Percentiles rank a stretch among this genome's conserved stretches.
Evolutionary conservation across 371 early-diverging fungal genomes (phyloP).

Genomic region (Coemansia sp.): DNA sequence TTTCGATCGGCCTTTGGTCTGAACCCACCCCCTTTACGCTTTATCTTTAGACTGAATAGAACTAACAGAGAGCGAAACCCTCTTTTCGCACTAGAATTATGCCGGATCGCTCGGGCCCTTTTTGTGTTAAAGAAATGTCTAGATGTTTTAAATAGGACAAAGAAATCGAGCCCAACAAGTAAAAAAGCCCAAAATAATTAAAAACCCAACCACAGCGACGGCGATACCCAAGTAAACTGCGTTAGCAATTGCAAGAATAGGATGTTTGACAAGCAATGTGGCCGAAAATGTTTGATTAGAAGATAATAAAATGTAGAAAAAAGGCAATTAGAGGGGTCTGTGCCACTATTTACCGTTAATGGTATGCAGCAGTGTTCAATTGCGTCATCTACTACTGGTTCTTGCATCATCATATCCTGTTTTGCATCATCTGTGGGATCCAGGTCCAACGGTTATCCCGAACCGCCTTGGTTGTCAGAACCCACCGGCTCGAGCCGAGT

Average conservation of each 20-base stretch:
- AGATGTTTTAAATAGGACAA: neutral
- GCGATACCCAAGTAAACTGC: too few relatives aligned
- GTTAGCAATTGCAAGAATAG: too few relatives aligned
- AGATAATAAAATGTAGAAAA: neutral
- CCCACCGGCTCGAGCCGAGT: neutral
- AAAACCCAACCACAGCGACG: too few relatives aligned
- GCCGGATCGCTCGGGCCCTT: neutral
- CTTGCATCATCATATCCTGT: neutral
- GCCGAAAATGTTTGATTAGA: neutral
- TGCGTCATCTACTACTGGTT: neutral
- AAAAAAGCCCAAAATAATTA: too few relatives aligned
- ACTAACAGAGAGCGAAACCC: too few relatives aligned
- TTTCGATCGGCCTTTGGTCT: too few relatives aligned
- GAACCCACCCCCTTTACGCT: too few relatives aligned
- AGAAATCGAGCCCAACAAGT: too few relatives aligned
- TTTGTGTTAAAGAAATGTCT: neutral
- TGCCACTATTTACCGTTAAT: neutral
- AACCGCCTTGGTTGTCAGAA: neutral
- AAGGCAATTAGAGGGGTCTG: neutral
- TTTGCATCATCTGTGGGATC: neutral
- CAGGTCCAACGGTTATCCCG: neutral
- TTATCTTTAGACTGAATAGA: too few relatives aligned
- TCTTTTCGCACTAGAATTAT: too few relatives aligned
- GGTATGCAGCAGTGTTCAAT: neutral
- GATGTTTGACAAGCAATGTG: too few relatives aligned